Conservation (phyloP, 306 rosid species). For the Alnus glutinosa region DNA sequence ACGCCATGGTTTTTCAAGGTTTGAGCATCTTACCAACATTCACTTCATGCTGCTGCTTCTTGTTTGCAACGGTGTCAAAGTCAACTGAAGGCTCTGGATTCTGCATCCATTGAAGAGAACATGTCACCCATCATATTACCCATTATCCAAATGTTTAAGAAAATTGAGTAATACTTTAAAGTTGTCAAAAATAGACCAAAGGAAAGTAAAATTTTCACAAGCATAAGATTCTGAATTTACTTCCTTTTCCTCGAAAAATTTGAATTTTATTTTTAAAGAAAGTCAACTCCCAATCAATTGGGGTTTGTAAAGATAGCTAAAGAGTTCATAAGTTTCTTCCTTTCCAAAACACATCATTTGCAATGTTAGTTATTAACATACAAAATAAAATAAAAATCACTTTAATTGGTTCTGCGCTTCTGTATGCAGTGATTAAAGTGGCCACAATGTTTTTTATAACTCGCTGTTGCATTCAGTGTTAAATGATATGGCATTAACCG, state of each 20-base stretch:
- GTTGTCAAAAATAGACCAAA: background rate
- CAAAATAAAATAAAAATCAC: background rate
- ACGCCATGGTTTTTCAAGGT: conserved; percentile 11
- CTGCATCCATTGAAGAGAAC: conserved; percentile 47
- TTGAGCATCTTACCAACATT: conserved; percentile 76
- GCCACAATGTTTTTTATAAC: background rate
- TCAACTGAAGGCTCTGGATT: conserved; percentile 93
- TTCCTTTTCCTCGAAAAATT: background rate
- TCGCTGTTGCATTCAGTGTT: background rate
- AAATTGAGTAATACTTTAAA: background rate
- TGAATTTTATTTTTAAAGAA: background rate
- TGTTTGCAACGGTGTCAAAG: conserved; percentile 84
- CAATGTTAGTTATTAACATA: background rate
- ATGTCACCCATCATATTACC: conserved; percentile 2
- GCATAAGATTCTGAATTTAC: background rate
- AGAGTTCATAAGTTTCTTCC: background rate
- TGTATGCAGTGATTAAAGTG: background rate
- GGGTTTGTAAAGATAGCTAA: background rate
- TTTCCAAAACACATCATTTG: background rate
- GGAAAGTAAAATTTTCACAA: background rate
- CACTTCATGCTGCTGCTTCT: conserved; percentile 82
- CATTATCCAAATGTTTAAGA: background rate
- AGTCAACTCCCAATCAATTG: background rate
- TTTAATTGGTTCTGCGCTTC: background rate
- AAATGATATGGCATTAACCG: background rate